Evolutionary conservation across 2,329 filamentous ascomycete genomes (phyloP).

Genomic region (Aaosphaeria arxii): DNA sequence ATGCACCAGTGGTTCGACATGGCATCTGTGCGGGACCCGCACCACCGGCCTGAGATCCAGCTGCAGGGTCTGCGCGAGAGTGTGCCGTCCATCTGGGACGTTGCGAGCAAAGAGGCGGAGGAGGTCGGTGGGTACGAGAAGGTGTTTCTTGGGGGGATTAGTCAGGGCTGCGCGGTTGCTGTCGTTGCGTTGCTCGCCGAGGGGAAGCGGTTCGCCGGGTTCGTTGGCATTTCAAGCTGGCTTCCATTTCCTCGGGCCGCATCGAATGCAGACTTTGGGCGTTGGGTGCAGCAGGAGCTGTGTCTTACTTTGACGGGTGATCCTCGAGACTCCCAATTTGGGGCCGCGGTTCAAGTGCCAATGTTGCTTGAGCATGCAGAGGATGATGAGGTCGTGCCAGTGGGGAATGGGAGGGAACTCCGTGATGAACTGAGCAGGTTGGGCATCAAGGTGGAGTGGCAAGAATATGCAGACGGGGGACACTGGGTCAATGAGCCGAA

Average conservation of each 20-base stretch:
- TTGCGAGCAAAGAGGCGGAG: constrained; percentile 12
- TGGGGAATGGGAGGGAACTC: constrained; percentile 34
- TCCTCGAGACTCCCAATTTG: no score
- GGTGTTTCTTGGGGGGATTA: constrained; percentile 20
- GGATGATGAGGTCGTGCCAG: constrained; percentile 43
- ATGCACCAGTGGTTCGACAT: constrained; percentile 53
- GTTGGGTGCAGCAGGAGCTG: neutral
- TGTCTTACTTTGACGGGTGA: neutral
- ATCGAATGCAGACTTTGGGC: neutral
- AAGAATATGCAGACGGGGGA: constrained; percentile 36
- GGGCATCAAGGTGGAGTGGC: constrained; percentile 37
- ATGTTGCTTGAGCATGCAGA: constrained; percentile 46
- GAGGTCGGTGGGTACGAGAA: constrained; percentile 3
- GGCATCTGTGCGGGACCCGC: constrained; percentile 42
- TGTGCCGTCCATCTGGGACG: constrained; percentile 26
- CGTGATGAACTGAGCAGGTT: constrained; percentile 33
- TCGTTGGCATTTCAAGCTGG: constrained; percentile 22
- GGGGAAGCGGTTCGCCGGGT: constrained; percentile 8
- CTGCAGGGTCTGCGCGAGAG: constrained; percentile 40
- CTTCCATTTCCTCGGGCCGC: constrained; percentile 10
- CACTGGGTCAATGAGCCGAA: constrained; percentile 52
- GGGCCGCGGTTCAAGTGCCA: constrained; percentile 21
- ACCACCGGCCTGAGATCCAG: constrained; percentile 43
- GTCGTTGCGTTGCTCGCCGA: constrained; percentile 7
- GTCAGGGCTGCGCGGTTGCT: constrained; percentile 20